Base-by-base conservation (phyloP, 176 grass and related monocot species). In the Oryza australiensis region DNA sequence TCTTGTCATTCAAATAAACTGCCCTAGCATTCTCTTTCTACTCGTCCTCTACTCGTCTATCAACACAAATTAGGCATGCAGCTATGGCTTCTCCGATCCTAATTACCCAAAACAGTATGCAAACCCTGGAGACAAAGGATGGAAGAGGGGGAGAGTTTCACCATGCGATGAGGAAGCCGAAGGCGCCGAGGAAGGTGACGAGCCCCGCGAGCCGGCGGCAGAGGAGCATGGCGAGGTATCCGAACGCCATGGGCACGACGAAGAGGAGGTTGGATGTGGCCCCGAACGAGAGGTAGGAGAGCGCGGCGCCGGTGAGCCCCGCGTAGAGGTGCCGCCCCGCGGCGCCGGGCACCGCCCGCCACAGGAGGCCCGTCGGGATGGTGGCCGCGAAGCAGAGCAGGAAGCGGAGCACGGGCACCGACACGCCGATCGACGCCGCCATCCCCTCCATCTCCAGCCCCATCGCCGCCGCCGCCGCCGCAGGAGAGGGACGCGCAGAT, bases 101-200 rank as follows among this genome's bases (percentile, higher is more conserved):
- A 66, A 73, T 62, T 34, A 60, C 29, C 68, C 22, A 26, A 82
- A 72, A 49, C 37, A 15, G 66, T 37, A 86, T 8, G 8, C 42
- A 68, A 74, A 53, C 62, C 24, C 23, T 41, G 72, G 38, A 80
- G 68, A 24, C 38, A 63, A 64, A 60, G 38, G 86, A 29, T 66
- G 40, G 73, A 26, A 66, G 60, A n/a, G 59, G 62, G 49, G 46
- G 3, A 81, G 38, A 37, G 62, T 64, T 62, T 88, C 82, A 99
- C 96, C 96, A 99, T 80, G 89, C 91, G 72, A 99, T 95, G 76
- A 99, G 92, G 83, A 93, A 99, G 64, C 86, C 91, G 81, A 99
- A 99, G 45, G 88, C 91, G 26, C 91, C 83, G 77, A 99, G 87
- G 96, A 95, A 99, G 68, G 93, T 94, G 45, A 99, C 46, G 38